Evolutionary conservation across 306 rosid species (phyloP).

Genomic region (Pueraria montana): DNA sequence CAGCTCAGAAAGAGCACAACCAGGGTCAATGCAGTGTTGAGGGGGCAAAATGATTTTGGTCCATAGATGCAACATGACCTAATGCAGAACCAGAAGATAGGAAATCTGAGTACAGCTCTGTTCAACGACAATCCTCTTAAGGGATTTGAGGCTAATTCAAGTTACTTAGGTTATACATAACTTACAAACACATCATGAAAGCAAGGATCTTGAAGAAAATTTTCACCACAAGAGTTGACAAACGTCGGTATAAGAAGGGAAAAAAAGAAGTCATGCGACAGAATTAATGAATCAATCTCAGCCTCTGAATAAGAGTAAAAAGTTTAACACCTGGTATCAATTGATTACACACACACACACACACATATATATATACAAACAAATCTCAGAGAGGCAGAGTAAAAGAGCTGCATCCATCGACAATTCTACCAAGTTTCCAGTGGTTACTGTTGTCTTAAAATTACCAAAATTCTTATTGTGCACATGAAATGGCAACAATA

Average conservation of each 20-base stretch:
- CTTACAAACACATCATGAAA: too few relatives aligned
- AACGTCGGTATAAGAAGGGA: background rate
- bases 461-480: background rate
- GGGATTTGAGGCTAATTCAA: too few relatives aligned
- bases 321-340: background rate
- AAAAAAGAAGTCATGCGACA: background rate
- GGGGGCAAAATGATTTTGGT: too few relatives aligned
- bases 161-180: too few relatives aligned
- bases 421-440: background rate
- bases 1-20: background rate
- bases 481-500: conserved; percentile 46
- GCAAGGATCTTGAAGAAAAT: too few relatives aligned
- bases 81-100: too few relatives aligned
- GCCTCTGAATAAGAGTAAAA: background rate
- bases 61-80: too few relatives aligned
- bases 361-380: too few relatives aligned
- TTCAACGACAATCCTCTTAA: too few relatives aligned
- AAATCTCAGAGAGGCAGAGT: background rate
- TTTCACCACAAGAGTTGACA: background rate
- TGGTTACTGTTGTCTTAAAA: background rate
- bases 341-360: too few relatives aligned
- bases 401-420: background rate
- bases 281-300: background rate
- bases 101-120: too few relatives aligned
- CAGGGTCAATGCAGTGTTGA: too few relatives aligned